phyloP scores from a whole-genome alignment of 2,329 filamentous ascomycete genomes.

The Amylocarpus encephaloides region DNA sequence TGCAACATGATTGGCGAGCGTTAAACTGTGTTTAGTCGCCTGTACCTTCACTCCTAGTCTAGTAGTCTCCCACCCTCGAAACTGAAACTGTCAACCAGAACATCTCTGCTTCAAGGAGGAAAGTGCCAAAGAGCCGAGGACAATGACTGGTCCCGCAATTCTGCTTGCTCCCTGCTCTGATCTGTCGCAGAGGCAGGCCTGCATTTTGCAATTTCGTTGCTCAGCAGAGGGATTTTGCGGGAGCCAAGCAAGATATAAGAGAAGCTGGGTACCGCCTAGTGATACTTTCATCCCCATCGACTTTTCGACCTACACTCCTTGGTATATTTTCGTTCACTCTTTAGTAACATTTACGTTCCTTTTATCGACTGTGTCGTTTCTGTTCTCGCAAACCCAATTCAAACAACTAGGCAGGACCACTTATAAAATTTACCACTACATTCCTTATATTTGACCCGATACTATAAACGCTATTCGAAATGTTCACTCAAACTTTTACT shows the following conservation, averaged over 20 bases:
- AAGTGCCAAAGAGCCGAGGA: slow-evolving; percentile 4
- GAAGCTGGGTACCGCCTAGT: slow-evolving; percentile 4
- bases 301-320: slow-evolving; percentile 25
- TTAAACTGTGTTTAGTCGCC: slow-evolving; percentile 3
- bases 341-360: slow-evolving; percentile 20
- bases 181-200: background rate
- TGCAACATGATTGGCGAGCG: background rate
- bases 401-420: slow-evolving; percentile 18
- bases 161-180: background rate
- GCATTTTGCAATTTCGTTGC: too few species aligned
- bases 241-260: slow-evolving; percentile 4
- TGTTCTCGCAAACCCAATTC: slow-evolving; percentile 16
- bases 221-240: slow-evolving; percentile 6
- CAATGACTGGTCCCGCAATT: background rate
- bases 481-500: slow-evolving; percentile 23
- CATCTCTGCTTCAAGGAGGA: slow-evolving; percentile 13
- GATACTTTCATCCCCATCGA: slow-evolving; percentile 18
- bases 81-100: slow-evolving; percentile 16
- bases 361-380: slow-evolving; percentile 26
- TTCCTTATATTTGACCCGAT: slow-evolving; percentile 4
- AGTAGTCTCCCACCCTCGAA: slow-evolving; percentile 11
- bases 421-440: slow-evolving; percentile 8
- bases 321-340: slow-evolving; percentile 17
- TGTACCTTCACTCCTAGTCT: slow-evolving; percentile 13
- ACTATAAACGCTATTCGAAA: slow-evolving; percentile 12